Evolutionary conservation across 768 basidiomycete genomes (phyloP), one percentile per base, ranked within the genome.

Genomic region (Xerocomus potaroensis): DNA sequence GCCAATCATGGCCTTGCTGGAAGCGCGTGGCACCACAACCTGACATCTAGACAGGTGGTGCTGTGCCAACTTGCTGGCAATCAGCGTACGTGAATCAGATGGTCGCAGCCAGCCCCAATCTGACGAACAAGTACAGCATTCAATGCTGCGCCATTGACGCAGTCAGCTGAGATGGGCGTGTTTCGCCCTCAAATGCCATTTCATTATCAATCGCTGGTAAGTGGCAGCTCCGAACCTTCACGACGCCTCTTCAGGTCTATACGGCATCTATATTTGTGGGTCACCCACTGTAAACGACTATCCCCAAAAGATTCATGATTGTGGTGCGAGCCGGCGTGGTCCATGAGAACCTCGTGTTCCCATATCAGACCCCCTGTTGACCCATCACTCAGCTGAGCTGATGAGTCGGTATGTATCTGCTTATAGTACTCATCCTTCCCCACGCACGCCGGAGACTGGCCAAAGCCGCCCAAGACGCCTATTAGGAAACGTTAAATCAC

Each of bases 401-500:
- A 45, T 47, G 46, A 30, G 41, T 27, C 34, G 19, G 34, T 45
- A 24, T 22, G 37, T 23, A 43, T 45, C 41, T 43, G 31, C 48
- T 39, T 45, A 42, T 40, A 41, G 36, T 23, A 16, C 16, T 23
- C 4, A n/a, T n/a, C n/a, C n/a, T n/a, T 48, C 49, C 51, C 48
- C 62, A 61, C 57, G 59, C 49, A 46, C 38, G 39, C 49, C 32
- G 45, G 23, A 31, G 51, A 43, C 49, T 48, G 55, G 46, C 38
- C 44, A 55, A 30, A 39, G 47, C 23, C 39, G 8, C 36, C 41
- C 29, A 34, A 52, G 31, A 37, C 47, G 29, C 35, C 8, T 32
- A 27, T 53, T 49, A 41, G 47, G 47, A 57, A 61, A 57, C 46
- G 51, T 49, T 51, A 59, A 41, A 56, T 62, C 55, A 63, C 50